Base-by-base conservation (phyloP, 2,329 filamentous ascomycete genomes). In the Coccinonectria pachysandricola region DNA sequence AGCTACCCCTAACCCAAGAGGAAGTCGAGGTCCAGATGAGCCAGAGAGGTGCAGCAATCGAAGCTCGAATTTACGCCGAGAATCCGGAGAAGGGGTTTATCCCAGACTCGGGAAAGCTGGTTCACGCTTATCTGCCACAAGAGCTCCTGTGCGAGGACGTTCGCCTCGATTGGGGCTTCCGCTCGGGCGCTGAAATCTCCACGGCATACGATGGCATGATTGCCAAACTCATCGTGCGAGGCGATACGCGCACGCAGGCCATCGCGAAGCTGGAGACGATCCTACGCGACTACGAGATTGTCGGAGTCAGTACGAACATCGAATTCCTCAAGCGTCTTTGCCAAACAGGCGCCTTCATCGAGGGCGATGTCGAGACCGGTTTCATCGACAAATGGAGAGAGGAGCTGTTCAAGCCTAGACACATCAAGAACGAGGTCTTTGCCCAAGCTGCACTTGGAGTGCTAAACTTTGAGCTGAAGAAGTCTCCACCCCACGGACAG, bases 131-230 rank as follows among this genome's bases (percentile, higher is more conserved):
- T 17, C 86, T 82, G 2, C 87, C 88, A 0, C 56, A 17, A 53
- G 61, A 24, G 60, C 69, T 5, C 70, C 74, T 42, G 14, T 42
- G 27, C 19, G 68, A 79, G 1, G 80, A 86, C 37, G 71, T 96
- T 16, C 77, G 91, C 20, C 86, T 98, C 39, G 91, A 98, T 48
- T 86, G 87, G 23, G 91, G 91, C 2, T 96, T 96, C 52, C 73
- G 87, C 15, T 70, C 86, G 41, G 91, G 91, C 14, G 88, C 94
- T 50, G 84, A 85, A 36, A 83, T 98, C 3, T 92, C 87, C 0
- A 84, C 88, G 32, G 83, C 91, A 28, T 98, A 98, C 54, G 91
- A 98, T 44, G 91, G 91, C 15, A 98, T 98, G 91, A 94, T 98
- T 41, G 84, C 91, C 22, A 98, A 98, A 59, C 71, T 98, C 27